A percentile compares a stretch with the other conserved stretches of the same genome.
Conservation (phyloP, 129 eudicot genomes). For the Flaveria bidentis region DNA sequence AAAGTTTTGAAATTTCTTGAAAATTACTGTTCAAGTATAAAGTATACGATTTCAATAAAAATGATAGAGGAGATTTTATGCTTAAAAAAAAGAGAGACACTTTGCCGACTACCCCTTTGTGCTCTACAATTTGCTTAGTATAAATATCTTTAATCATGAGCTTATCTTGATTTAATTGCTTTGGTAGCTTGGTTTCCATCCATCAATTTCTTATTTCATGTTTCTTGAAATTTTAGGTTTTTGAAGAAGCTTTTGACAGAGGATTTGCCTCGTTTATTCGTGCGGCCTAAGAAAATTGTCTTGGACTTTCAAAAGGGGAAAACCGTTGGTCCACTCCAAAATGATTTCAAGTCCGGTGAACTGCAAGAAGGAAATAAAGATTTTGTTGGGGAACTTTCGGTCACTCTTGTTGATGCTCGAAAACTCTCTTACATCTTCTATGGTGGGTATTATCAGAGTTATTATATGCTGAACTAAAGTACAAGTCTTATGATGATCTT, state of each 20-base stretch:
- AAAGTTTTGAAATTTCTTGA: too few relatives aligned
- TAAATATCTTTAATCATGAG: not conserved
- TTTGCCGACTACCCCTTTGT: too few relatives aligned
- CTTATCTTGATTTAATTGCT: not conserved
- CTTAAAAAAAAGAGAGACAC: too few relatives aligned
- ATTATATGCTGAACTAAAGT: not conserved
- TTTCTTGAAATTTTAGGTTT: conserved; percentile 54
- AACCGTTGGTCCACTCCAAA: conserved; percentile 71
- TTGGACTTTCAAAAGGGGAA: conserved; percentile 85
- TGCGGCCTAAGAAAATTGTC: conserved; percentile 88
- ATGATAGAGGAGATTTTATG: too few relatives aligned
- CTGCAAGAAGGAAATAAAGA: conserved; percentile 73
- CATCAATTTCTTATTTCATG: conserved; percentile 11
- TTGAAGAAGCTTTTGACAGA: conserved; percentile 82
- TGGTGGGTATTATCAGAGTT: conserved; percentile 37
- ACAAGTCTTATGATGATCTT: not conserved
- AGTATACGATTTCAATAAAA: too few relatives aligned
- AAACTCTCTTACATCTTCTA: conserved; percentile 66
- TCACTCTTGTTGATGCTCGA: conserved; percentile 93
- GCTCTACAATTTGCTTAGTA: too few relatives aligned
- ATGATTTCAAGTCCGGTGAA: conserved; percentile 55
- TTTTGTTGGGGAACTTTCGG: conserved; percentile 88
- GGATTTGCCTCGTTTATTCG: conserved; percentile 86
- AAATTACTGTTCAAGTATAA: too few relatives aligned
- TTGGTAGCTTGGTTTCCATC: conserved; percentile 5